phyloP scores from a whole-genome alignment of 352 stramenopile species.

The Blastocystis sp. region DNA sequence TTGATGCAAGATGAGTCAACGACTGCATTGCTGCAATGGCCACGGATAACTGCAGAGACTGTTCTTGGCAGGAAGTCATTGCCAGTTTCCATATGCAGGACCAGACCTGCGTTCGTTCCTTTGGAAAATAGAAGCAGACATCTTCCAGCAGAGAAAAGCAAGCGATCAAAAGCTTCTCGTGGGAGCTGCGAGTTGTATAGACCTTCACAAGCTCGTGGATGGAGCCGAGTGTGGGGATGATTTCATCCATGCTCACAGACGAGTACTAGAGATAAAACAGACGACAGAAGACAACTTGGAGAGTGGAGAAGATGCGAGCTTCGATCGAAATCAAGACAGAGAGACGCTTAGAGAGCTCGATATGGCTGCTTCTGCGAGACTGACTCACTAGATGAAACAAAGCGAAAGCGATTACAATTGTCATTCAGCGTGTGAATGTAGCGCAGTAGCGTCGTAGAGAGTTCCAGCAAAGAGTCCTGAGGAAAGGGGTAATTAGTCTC shows the following conservation, averaged over 20 bases:
- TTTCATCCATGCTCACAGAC: slow-evolving; percentile 6
- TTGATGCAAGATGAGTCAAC: background rate
- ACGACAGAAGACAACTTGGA: background rate
- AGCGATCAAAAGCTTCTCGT: background rate
- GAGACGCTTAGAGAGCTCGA: slow-evolving; percentile 1
- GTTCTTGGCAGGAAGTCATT: background rate
- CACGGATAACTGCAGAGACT: background rate
- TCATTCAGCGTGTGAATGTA: slow-evolving; percentile 29
- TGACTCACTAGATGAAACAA: background rate
- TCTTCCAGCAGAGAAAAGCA: background rate
- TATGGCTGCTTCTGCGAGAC: background rate
- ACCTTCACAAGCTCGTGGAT: background rate
- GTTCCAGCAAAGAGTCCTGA: background rate
- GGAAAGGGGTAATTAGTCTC: slow-evolving; percentile 19
- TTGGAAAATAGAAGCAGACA: slow-evolving; percentile 18
- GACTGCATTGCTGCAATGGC: background rate
- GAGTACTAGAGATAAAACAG: background rate
- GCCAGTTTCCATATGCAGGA: background rate
- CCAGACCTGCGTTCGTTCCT: background rate
- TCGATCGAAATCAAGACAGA: slow-evolving; percentile 24
- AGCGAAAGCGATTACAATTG: background rate
- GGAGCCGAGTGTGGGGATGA: background rate
- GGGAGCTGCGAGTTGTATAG: background rate
- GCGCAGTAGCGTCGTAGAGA: background rate
- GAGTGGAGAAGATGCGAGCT: background rate